Percentiles rank a stretch among this genome's conserved stretches.
Conservation (phyloP, 2,329 filamentous ascomycete species). For the Sarocladium oryzae region DNA sequence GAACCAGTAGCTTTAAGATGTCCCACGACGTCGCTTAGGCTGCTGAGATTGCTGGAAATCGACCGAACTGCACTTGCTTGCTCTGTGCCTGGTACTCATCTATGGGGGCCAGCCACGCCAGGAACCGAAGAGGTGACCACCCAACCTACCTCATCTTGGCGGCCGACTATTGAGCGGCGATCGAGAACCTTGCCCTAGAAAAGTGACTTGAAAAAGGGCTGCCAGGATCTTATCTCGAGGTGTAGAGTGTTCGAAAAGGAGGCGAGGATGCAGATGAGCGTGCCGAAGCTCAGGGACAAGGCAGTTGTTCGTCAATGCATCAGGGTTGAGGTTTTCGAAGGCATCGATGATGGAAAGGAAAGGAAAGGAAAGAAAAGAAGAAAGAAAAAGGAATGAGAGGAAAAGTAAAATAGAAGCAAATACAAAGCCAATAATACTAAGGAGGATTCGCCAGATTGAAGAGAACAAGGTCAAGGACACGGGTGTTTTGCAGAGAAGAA, state of each 20-base stretch:
- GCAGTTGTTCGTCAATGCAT: not conserved
- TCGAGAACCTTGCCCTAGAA: not conserved
- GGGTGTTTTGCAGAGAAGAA: too few relatives aligned
- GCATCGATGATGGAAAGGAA: too few relatives aligned
- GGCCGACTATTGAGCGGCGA: not conserved
- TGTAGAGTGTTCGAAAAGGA: not conserved
- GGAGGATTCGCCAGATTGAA: too few relatives aligned
- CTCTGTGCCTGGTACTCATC: not conserved
- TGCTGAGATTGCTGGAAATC: not conserved
- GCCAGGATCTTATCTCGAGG: not conserved
- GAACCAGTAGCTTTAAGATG: not conserved
- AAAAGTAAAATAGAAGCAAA: too few relatives aligned
- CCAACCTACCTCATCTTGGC: conserved; percentile 10
- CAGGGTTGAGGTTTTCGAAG: too few relatives aligned
- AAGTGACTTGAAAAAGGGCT: not conserved
- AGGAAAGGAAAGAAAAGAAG: too few relatives aligned
- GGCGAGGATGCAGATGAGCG: not conserved
- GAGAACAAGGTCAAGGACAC: too few relatives aligned
- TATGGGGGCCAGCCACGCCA: not conserved
- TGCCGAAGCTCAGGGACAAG: not conserved
- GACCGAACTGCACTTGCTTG: conserved; percentile 3
- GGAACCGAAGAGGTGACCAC: not conserved
- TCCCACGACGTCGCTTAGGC: not conserved
- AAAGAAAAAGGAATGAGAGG: too few relatives aligned
- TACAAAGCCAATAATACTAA: too few relatives aligned